Base-by-base conservation (phyloP, 192 early-diverging fungal species). In the Coemansia sp. region DNA sequence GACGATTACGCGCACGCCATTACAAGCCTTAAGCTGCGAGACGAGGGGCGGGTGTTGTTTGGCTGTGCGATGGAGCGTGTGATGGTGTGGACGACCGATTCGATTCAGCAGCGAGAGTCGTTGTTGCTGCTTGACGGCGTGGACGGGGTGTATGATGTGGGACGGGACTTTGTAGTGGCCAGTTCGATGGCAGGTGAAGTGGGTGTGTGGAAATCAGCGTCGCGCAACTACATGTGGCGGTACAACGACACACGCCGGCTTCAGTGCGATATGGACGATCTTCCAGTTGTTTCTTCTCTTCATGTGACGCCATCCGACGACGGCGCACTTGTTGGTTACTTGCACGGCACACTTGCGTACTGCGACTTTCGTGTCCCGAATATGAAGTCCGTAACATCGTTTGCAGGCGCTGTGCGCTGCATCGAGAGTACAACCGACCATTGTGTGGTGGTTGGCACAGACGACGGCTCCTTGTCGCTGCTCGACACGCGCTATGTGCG, bases 171-270 rank as follows among this genome's bases (percentile, higher is more conserved):
- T 53, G 68, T 80, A 7, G 77, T 80, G 14, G 62, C 77, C n/a
- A 74, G 68, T 54, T 74, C 77, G 3, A 19, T 12, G 14, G 36
- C 40, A 11, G 72, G 77, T 17, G 62, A 68, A 5, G 55, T 80
- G 50, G 71, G 77, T 8, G 77, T 80, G 57, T 80, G 77, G 77
- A 74, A 68, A 58, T 49, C 68, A 0, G 71, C 64, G 6, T 71
- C 71, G 47, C 47, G 57, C 23, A 80, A 71, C 59, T 65, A 74
- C 37, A 59, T 74, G 36, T 80, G 77, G 77, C 68, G 77, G 26
- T 80, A 66, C 59, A 74, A 71, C 60, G 77, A 74, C 40, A 59
- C 72, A 37, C 77, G 77, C n/a, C 61, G 37, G 8, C 49, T 74
- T 71, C 47, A 36, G 54, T 11, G 1, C 19, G 19, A 21, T 10